Conservation (phyloP, 805 yeast genomes). For the Saccharomycopsis selenospora region DNA sequence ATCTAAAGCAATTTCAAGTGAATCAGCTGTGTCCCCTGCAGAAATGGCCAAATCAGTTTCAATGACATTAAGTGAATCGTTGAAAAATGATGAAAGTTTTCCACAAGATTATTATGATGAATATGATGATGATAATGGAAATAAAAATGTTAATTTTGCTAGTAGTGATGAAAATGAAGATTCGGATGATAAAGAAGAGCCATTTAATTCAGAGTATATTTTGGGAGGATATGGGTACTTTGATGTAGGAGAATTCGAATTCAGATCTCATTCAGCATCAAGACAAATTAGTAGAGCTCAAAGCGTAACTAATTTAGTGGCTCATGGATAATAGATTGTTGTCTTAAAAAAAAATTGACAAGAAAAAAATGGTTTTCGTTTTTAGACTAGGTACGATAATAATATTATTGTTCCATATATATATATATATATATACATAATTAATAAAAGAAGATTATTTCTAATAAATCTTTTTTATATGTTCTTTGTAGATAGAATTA, state of each 20-base stretch:
- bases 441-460: too few relatives aligned
- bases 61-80: constrained; percentile 15
- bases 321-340: background rate
- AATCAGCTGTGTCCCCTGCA: background rate
- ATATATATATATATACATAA: too few relatives aligned
- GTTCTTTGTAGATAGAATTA: too few relatives aligned
- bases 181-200: background rate
- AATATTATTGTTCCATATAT: too few relatives aligned
- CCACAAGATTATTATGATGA: background rate
- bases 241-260: constrained; percentile 59
- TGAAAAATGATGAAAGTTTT: background rate
- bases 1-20: background rate
- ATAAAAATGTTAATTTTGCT: background rate
- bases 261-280: constrained; percentile 39
- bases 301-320: constrained; percentile 4
- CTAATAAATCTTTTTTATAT: too few relatives aligned
- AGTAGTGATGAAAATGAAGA: background rate
- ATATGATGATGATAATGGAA: background rate
- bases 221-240: constrained; percentile 79
- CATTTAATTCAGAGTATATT: constrained; percentile 26
- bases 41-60: constrained; percentile 18
- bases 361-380: too few relatives aligned
- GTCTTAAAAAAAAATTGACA: too few relatives aligned
- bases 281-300: constrained; percentile 19
- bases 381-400: too few relatives aligned